Percentiles rank a stretch among this genome's conserved stretches.
Conservation (phyloP, 2,329 filamentous ascomycete genomes). For the Fusarium sp. region DNA sequence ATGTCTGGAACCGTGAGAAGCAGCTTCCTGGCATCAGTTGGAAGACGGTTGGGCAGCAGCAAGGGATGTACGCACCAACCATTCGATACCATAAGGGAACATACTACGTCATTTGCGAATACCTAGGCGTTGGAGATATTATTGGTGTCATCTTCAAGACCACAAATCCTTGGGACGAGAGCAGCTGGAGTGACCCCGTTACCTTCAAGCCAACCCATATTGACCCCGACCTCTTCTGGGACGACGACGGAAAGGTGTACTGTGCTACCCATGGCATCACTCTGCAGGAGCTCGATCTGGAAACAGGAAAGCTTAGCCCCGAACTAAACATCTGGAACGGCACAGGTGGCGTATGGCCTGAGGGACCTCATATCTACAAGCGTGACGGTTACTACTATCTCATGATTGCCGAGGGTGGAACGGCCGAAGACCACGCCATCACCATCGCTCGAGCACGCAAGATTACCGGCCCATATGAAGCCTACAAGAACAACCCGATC, state of each 20-base stretch:
- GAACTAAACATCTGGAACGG: slow-evolving; percentile 61
- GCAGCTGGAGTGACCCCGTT: slow-evolving; percentile 44
- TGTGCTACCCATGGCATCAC: slow-evolving; percentile 53
- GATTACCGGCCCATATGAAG: slow-evolving; percentile 54
- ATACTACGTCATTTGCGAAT: slow-evolving; percentile 54
- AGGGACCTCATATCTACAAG: slow-evolving; percentile 65
- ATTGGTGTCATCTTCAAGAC: slow-evolving; percentile 32
- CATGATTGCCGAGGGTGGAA: slow-evolving; percentile 60
- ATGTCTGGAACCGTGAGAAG: slow-evolving; percentile 54
- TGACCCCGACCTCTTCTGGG: slow-evolving; percentile 65
- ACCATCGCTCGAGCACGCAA: slow-evolving; percentile 51
- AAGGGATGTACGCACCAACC: slow-evolving; percentile 62
- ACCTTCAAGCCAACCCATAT: slow-evolving; percentile 42
- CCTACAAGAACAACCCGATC: slow-evolving; percentile 53
- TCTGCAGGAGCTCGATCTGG: slow-evolving; percentile 36
- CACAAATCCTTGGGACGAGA: slow-evolving; percentile 37
- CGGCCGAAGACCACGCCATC: slow-evolving; percentile 51
- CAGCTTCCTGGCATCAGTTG: slow-evolving; percentile 55
- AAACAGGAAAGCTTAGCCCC: slow-evolving; percentile 33
- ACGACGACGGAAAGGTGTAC: slow-evolving; percentile 66
- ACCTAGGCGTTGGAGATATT: slow-evolving; percentile 16
- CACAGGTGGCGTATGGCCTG: slow-evolving; percentile 56
- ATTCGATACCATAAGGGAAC: slow-evolving; percentile 56
- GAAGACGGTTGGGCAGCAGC: slow-evolving; percentile 47
- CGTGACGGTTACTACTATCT: slow-evolving; percentile 57